phyloP scores from a whole-genome alignment of 768 basidiomycete genomes.

The Pleurotus tuoliensis region DNA sequence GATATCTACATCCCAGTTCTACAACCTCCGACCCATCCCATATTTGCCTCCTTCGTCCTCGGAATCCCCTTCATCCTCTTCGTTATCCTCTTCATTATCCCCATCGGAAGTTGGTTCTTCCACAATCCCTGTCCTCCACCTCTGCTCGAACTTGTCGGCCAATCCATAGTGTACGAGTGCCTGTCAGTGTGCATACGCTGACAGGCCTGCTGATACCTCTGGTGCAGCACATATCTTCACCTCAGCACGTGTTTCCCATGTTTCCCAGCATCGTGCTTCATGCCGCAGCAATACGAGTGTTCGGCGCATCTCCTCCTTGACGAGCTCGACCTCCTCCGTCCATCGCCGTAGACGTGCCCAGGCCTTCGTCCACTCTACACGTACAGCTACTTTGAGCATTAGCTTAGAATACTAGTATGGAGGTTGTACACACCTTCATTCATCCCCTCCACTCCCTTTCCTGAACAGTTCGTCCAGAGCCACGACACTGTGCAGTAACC shows the following conservation, averaged over 20 bases:
- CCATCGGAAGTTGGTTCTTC: neutral
- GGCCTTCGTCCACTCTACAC: conserved; percentile 14
- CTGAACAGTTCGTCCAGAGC: neutral
- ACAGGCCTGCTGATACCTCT: neutral
- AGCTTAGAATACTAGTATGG: neutral
- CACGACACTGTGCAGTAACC: neutral
- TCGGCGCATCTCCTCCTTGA: conserved; percentile 10
- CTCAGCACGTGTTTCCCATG: neutral
- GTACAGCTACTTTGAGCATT: conserved; percentile 1
- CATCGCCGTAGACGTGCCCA: conserved; percentile 8
- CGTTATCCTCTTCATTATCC: neutral
- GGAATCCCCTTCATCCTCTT: neutral
- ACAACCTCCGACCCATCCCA: neutral
- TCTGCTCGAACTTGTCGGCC: neutral
- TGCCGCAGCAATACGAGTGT: conserved; percentile 7
- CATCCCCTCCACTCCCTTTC: neutral
- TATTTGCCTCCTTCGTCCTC: neutral
- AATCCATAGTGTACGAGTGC: neutral
- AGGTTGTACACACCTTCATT: neutral
- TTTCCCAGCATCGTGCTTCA: neutral
- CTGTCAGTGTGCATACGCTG: neutral
- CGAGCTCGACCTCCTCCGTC: conserved; percentile 10
- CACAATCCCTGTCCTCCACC: neutral
- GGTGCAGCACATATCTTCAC: neutral
- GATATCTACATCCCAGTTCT: neutral